Base-by-base conservation (phyloP, 2,329 filamentous ascomycete species). In the Phaeosphaeriaceae sp. region DNA sequence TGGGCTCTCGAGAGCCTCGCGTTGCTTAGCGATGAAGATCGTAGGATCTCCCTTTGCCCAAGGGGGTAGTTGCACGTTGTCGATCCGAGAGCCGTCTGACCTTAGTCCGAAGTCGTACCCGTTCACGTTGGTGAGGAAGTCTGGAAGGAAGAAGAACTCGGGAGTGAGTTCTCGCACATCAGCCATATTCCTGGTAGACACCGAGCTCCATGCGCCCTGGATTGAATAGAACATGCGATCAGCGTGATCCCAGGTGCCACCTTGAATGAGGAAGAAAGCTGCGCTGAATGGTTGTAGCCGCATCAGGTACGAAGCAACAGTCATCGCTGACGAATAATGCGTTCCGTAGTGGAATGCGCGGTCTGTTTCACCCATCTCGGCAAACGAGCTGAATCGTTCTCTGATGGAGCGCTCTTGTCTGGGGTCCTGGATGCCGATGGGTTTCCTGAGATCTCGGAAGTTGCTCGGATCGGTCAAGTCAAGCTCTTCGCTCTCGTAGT, bases 281-380 rank as follows among this genome's bases (percentile, higher is more conserved):
- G 98, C 93, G 23, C 97, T 94, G 75, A 98, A 99, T 0, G 95
- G 95, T 52, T 97, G 94, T 17, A 99, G 84, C 19, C 95, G 90
- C 70, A 99, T 97, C 43, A 99, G 85, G 71, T 97, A 99, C 0
- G 94, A 97, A 13, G 93, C 93, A 7, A 99, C 95, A 59, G 97
- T 97, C 95, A 98, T 99, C 8, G 95, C 95, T 1, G 95, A 98
- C 1, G 95, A 98, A 77, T 99, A 99, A 76, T 99, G 96, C 0
- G 96, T 99, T 19, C 95, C 95, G 68, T 98, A 99, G 75, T 99
- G 95, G 75, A 97, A 99, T 0, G 95, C 91, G 0, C 91, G 90
- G 24, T 67, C 69, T 48, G 85, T 84, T 56, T 97, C 94, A 8
- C 90, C 92, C 84, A 99, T 97, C 74, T 98, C 95, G 0, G 90